Conservation (phyloP, 108 stramenopile genomes). For the Cyclotella baltica region DNA sequence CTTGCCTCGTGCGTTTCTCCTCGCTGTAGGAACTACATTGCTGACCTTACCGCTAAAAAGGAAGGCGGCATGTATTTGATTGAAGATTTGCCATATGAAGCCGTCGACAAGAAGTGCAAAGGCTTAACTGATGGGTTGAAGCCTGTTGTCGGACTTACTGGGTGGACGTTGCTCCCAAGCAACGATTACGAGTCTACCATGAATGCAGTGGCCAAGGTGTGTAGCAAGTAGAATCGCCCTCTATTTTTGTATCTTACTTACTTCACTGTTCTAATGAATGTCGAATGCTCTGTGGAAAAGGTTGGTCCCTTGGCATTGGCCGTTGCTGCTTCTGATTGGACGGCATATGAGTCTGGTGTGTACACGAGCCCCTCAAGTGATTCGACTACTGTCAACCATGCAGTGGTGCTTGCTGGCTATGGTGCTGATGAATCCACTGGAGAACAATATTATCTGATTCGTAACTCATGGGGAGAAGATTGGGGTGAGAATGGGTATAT, state of each 20-base stretch:
- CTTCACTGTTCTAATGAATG: neutral
- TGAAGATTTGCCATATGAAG: constrained; percentile 34
- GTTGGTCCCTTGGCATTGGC: constrained; percentile 71
- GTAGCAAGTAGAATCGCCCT: constrained; percentile 6
- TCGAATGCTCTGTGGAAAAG: neutral
- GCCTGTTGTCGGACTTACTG: constrained; percentile 74
- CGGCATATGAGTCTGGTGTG: constrained; percentile 23
- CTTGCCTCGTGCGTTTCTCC: no score
- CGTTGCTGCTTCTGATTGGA: constrained; percentile 78
- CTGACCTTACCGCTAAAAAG: constrained; percentile 36
- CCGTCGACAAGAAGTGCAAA: constrained; percentile 5
- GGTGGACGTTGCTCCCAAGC: constrained; percentile 68
- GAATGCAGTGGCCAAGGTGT: constrained; percentile 81
- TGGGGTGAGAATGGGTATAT: constrained; percentile 92
- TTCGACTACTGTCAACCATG: constrained; percentile 75
- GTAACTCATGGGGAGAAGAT: constrained; percentile 84
- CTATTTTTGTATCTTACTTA: neutral
- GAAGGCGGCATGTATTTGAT: constrained; percentile 38
- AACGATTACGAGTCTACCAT: constrained; percentile 83
- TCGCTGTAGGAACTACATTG: constrained; percentile 80
- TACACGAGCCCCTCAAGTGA: constrained; percentile 45
- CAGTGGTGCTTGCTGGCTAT: constrained; percentile 89
- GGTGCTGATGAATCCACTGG: constrained; percentile 73
- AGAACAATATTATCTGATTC: constrained; percentile 81
- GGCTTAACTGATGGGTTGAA: constrained; percentile 34